Evolutionary conservation across 768 basidiomycete genomes (phyloP), one percentile per base, ranked within the genome.

Genomic region (Candolleomyces aberdarensis): DNA sequence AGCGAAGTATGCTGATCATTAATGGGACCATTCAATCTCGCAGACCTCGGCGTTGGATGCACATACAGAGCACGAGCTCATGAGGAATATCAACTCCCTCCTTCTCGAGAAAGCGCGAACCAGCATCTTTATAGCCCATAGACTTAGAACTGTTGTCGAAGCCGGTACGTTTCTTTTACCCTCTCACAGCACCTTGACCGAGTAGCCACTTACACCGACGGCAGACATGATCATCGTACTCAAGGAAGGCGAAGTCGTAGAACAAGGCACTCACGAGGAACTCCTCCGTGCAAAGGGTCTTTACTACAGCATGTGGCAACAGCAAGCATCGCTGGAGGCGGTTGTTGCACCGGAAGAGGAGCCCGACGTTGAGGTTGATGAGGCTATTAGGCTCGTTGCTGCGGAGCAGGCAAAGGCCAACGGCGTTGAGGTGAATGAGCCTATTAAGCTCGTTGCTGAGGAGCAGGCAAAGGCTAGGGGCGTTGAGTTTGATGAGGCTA

Each of bases 1-100:
- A 55, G 8, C 58, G 39, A 31, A 8, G 7, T 47, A 8, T n/a
- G 46, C n/a, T 47, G 9, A 17, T 47, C n/a, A 47, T 5, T 17
- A 17, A 22, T 15, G 26, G 26, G 26, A 26, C 26, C 26, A 3
- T 17, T 40, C 11, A 8, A 52, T 14, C 48, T n/a, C 32, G 3
- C 64, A 96, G 95, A 99, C 97, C 0, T 97, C 95, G 0, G 96
- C 97, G 0, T 76, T 99, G 63, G 97, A 99, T 69, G 91, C 94
- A 1, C 91, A 93, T 66, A 98, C 97, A 0, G 97, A 99, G 71
- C 83, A 87, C 3, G 96, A 97, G 71, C 78, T 99, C 47, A 98
- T 98, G 95, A 83, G 85, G 67, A 97, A 96, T 69, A 91, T 99
- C 74, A 91, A 98, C 67, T 78, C 74, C 19, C 87, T 85, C 0